Base-by-base conservation (phyloP, 23 red algal genomes). In the Gracilaria gracilis region DNA sequence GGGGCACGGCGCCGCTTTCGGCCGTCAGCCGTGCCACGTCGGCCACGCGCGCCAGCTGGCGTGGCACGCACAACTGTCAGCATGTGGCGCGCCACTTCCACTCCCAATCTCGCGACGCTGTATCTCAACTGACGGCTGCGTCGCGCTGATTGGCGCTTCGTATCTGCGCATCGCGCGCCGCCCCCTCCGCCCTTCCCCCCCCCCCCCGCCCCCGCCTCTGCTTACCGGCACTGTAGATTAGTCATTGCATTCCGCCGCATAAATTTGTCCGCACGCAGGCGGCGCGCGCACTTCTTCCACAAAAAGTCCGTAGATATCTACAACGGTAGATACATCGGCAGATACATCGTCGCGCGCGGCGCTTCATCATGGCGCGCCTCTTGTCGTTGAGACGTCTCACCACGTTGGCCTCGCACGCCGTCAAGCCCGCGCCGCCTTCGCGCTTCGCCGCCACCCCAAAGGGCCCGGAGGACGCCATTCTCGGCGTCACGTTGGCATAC, bases 401-500 rank as follows among this genome's bases (percentile, higher is more conserved):
- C 72, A 77, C 72, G 40, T 42, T 77, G 12, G 72, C 72, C 1
- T 51, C 72, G 40, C 39, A 77, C 1, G 72, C 42, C 40, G 40
- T 77, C 40, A 77, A 77, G 72, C 79, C 34, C 32, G 6, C 92
- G 47, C 82, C 72, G 29, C 33, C 75, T 12, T 93, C 95, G 21
- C 82, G 57, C 59, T 98, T 93, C 73, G 57, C 65, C 39, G 36
- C 74, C 55, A 91, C 91, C 4, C 91, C 96, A 3, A 75, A 42
- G 29, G 96, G 90, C 14, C 85, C 91, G 0, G 81, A 86, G 27
- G 96, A 98, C 61, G 93, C 96, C 70, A 98, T 98, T 57, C 84
- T 98, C 14, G 96, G 96, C 54, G 67, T 98, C 64, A 95, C 96
- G 80, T 31, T 78, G 11, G 88, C 93, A 12, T 98, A 88, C 85